Percentiles rank a stretch among this genome's conserved stretches.
Evolutionary conservation across 2,329 filamentous ascomycete genomes (phyloP).

Genomic region (Arthroderma uncinatum): DNA sequence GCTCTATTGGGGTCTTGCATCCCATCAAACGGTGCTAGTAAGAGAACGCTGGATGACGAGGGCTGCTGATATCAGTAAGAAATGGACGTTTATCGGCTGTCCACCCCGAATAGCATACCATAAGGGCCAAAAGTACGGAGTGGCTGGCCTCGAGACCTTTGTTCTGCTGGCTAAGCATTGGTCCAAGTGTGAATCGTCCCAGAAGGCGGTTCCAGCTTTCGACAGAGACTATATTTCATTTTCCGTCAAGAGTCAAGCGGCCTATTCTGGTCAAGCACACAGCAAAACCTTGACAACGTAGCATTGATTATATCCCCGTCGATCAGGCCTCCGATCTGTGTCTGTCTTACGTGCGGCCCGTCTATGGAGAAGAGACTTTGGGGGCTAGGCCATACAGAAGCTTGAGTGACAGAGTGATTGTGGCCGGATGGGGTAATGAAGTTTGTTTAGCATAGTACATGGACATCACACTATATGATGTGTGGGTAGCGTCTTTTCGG

Average conservation of each 20-base stretch:
- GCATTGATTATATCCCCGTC: not conserved
- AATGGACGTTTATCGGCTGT: not conserved
- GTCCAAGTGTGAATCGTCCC: not conserved
- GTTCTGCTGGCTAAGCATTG: not conserved
- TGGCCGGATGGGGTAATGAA: slow-evolving; percentile 4
- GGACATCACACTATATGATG: not conserved
- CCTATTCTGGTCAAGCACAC: not conserved
- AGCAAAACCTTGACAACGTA: slow-evolving; percentile 1
- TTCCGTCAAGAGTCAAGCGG: not conserved
- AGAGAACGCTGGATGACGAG: not conserved
- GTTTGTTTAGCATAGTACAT: not conserved
- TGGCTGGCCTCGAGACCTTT: not conserved
- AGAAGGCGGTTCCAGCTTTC: not conserved
- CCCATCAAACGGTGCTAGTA: not conserved
- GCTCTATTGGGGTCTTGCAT: not conserved
- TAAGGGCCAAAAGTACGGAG: not conserved
- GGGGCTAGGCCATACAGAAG: not conserved
- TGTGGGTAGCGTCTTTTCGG: not conserved
- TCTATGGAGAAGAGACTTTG: slow-evolving; percentile 3
- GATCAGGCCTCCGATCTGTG: slow-evolving; percentile 5
- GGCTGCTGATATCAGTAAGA: not conserved
- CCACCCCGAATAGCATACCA: not conserved
- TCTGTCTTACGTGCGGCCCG: slow-evolving; percentile 7
- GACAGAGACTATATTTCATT: not conserved
- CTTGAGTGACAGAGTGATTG: slow-evolving; percentile 1